phyloP scores from a whole-genome alignment of 2,329 filamentous ascomycete species.

The Neurospora crassa region DNA sequence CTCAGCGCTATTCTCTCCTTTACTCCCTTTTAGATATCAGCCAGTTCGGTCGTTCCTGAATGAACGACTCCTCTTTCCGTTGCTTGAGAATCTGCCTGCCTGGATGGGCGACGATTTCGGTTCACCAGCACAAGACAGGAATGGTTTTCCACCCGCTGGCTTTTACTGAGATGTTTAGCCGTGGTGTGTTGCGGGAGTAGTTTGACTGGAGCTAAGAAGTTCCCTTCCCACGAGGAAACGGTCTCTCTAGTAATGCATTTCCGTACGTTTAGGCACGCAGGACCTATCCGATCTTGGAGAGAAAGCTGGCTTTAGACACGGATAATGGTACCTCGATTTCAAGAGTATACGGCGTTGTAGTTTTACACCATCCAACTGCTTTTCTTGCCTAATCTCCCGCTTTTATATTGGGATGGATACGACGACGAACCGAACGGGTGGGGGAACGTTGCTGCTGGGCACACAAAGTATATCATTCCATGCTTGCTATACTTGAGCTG shows the following conservation, averaged over 20 bases:
- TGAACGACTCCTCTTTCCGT: neutral
- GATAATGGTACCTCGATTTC: neutral
- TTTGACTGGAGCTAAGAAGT: neutral
- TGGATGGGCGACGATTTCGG: neutral
- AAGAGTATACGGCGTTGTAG: neutral
- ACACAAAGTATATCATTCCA: neutral
- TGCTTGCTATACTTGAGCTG: neutral
- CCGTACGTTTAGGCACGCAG: neutral
- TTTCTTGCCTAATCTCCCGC: neutral
- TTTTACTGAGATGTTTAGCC: neutral
- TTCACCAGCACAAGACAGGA: neutral
- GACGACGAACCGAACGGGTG: neutral
- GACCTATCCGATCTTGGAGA: neutral
- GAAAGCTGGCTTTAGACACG: neutral
- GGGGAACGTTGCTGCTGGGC: neutral
- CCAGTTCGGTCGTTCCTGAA: neutral
- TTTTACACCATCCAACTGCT: neutral
- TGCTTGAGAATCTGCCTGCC: neutral
- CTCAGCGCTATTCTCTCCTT: constrained; percentile 12
- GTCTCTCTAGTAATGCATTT: neutral
- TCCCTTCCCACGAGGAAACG: neutral
- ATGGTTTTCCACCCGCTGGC: neutral
- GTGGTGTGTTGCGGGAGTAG: neutral
- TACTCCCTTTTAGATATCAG: constrained; percentile 8
- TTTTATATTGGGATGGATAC: neutral